Evolutionary conservation across 2,329 filamentous ascomycete species (phyloP).

Genomic region (Stagonosporopsis vannaccii): DNA sequence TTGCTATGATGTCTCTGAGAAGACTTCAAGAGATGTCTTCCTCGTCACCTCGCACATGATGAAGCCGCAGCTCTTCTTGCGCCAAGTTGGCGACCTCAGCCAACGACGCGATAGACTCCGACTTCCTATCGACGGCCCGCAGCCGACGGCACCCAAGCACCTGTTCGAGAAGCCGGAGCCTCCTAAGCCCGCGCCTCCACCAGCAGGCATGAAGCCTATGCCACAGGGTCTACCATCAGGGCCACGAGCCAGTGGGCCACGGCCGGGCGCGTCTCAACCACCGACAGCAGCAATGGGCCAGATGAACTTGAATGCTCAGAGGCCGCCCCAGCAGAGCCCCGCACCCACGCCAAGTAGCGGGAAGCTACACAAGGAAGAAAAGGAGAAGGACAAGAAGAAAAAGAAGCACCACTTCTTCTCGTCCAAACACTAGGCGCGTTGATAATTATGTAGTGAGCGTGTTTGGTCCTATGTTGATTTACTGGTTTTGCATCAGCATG

Average conservation of each 20-base stretch:
- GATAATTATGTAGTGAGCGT: neutral
- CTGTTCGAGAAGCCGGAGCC: constrained; percentile 76
- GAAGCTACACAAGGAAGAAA: constrained; percentile 35
- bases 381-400: constrained; percentile 53
- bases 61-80: constrained; percentile 80
- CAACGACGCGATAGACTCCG: constrained; percentile 77
- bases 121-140: constrained; percentile 80
- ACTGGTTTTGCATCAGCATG: constrained; percentile 15
- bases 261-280: constrained; percentile 34
- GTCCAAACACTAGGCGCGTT: constrained; percentile 35
- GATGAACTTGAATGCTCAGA: constrained; percentile 42
- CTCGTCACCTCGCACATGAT: constrained; percentile 93
- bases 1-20: constrained; percentile 84
- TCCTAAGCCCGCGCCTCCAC: constrained; percentile 61
- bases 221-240: constrained; percentile 41
- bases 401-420: constrained; percentile 67
- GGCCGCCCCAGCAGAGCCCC: constrained; percentile 23
- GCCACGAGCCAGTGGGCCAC: constrained; percentile 29
- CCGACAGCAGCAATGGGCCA: constrained; percentile 44
- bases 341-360: constrained; percentile 27
- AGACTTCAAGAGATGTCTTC: constrained; percentile 81
- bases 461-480: neutral
- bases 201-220: constrained; percentile 53
- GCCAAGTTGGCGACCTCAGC: constrained; percentile 81
- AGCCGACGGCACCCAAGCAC: constrained; percentile 83